Evolutionary conservation across 2,329 filamentous ascomycete species (phyloP).

Genomic region (Dactylonectria macrodidyma): DNA sequence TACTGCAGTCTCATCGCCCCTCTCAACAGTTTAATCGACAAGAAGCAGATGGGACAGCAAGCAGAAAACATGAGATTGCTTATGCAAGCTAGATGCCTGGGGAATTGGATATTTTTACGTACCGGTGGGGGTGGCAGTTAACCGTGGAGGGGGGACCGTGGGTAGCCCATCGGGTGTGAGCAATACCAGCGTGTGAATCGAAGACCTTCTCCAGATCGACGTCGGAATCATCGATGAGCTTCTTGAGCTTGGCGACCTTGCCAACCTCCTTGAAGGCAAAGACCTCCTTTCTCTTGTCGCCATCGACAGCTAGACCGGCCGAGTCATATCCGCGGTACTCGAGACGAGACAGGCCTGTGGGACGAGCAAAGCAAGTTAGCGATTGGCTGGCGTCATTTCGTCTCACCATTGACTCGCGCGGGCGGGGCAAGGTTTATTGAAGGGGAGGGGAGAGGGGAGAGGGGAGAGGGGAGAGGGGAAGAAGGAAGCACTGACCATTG

Average conservation of each 20-base stretch:
- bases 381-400: slow-evolving; percentile 42
- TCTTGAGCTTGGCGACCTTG: slow-evolving; percentile 97
- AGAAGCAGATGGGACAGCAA: not conserved
- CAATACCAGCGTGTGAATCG: slow-evolving; percentile 98
- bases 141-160: slow-evolving; percentile 93
- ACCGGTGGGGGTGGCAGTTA: slow-evolving; percentile 99
- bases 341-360: slow-evolving; percentile 87
- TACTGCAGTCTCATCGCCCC: not conserved
- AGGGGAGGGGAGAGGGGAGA: slow-evolving; percentile 37
- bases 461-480: slow-evolving; percentile 33
- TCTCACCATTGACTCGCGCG: slow-evolving; percentile 46
- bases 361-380: slow-evolving; percentile 37
- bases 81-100: slow-evolving; percentile 12
- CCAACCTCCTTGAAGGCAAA: slow-evolving; percentile 99
- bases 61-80: slow-evolving; percentile 7
- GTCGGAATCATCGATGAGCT: slow-evolving; percentile 88
- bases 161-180: slow-evolving; percentile 99
- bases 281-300: slow-evolving; percentile 99
- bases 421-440: slow-evolving; percentile 44
- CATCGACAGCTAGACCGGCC: slow-evolving; percentile 94
- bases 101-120: slow-evolving; percentile 53
- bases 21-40: not conserved
- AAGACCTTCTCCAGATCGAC: slow-evolving; percentile 93
- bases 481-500: slow-evolving; percentile 78
- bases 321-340: slow-evolving; percentile 99